These are phyloP conservation scores for Aspergillus steynii DNA, from an alignment of 495 filamentous ascomycete species.

Conservation along the genomic window DNA sequence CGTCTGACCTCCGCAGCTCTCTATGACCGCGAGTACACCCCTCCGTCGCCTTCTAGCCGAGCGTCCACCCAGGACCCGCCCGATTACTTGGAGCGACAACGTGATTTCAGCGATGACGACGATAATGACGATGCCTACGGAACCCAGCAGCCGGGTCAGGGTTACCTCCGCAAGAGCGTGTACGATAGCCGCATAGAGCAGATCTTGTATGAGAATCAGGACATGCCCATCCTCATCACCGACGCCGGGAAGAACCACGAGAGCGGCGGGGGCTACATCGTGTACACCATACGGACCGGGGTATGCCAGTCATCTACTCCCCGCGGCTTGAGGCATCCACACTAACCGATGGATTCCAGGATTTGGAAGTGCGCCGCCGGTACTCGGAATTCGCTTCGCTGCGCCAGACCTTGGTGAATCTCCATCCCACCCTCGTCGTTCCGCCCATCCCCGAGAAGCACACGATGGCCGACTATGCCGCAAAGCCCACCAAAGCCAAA, in stretches of 20 bases:
- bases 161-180: conserved; percentile 66
- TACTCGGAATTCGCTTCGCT: conserved; percentile 98
- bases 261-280: conserved; percentile 85
- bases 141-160: conserved; percentile 36
- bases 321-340: conserved; percentile 4
- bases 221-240: conserved; percentile 83
- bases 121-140: conserved; percentile 39
- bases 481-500: conserved; percentile 95
- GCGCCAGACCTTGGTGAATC: conserved; percentile 78
- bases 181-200: conserved; percentile 96
- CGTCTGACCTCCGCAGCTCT: conserved; percentile 32
- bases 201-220: conserved; percentile 91
- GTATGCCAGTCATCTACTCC: conserved; percentile 50
- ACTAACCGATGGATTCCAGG: conserved; percentile 49
- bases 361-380: conserved; percentile 88
- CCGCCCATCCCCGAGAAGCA: conserved; percentile 98
- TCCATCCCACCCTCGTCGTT: conserved; percentile 93
- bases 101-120: conserved; percentile 64
- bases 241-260: conserved; percentile 95
- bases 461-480: conserved; percentile 96
- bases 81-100: conserved; percentile 56
- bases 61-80: conserved; percentile 54
- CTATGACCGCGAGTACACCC: conserved; percentile 48
- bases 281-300: conserved; percentile 93
- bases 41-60: conserved; percentile 45